Evolutionary conservation across 2,329 filamentous ascomycete genomes (phyloP).

Genomic region (Diaporthe helianthi): DNA sequence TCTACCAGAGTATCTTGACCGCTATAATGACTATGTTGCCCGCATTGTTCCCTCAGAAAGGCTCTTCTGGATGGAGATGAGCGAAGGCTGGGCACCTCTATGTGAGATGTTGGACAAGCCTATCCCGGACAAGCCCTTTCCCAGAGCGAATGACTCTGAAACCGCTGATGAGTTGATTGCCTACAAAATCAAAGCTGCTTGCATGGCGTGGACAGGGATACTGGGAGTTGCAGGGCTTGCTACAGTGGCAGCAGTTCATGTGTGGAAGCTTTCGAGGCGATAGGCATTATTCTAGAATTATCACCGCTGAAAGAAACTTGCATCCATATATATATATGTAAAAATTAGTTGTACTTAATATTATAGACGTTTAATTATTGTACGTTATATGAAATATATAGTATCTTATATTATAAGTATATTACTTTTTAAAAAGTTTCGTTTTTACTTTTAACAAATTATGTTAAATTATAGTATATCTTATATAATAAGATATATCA

Average conservation of each 20-base stretch:
- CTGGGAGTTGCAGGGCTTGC: not conserved
- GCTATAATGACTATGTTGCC: not conserved
- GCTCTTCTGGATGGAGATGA: conserved; percentile 9
- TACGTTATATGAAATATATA: too few relatives aligned
- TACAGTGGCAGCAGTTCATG: not conserved
- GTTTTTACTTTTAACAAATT: too few relatives aligned
- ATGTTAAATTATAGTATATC: too few relatives aligned
- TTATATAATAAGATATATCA: too few relatives aligned
- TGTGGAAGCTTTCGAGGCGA: not conserved
- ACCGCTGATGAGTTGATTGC: not conserved
- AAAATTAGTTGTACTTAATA: too few relatives aligned
- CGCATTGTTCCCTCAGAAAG: not conserved
- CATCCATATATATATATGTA: too few relatives aligned
- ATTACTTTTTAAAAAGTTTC: too few relatives aligned
- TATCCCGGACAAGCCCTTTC: conserved; percentile 1
- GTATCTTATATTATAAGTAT: too few relatives aligned
- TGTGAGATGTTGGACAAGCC: conserved; percentile 24
- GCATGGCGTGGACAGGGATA: not conserved
- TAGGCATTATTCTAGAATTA: not conserved
- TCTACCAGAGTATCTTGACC: not conserved
- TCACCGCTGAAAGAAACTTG: too few relatives aligned
- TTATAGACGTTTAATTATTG: too few relatives aligned
- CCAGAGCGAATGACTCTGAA: not conserved
- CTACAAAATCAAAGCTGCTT: not conserved
- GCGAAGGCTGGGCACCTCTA: conserved; percentile 21